These are phyloP conservation scores for Lactifluus pinguis DNA, from an alignment of 768 basidiomycete genomes.

Conservation along the genomic window DNA sequence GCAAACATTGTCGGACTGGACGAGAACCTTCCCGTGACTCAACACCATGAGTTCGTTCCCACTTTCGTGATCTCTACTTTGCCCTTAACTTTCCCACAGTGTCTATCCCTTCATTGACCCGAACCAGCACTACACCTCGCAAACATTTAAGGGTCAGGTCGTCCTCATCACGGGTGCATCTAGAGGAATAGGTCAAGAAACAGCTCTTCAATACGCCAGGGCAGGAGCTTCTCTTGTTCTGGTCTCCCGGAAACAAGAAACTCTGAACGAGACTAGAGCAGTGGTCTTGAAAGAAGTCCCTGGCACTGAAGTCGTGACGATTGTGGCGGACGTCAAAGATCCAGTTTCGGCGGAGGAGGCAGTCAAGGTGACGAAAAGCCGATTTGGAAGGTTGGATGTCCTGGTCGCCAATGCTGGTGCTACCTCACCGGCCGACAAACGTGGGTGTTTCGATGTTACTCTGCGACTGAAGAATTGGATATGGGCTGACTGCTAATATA, in stretches of 20 bases:
- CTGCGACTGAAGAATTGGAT: background rate
- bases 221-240: slow-evolving; percentile 25
- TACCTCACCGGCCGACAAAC: background rate
- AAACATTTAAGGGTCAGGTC: slow-evolving; percentile 22
- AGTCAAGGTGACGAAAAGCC: slow-evolving; percentile 19
- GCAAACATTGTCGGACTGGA: background rate
- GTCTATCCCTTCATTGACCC: slow-evolving; percentile 26
- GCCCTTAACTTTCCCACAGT: background rate
- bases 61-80: background rate
- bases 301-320: slow-evolving; percentile 16
- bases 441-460: background rate
- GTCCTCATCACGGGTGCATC: slow-evolving; percentile 25
- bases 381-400: slow-evolving; percentile 26
- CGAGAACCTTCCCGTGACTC: background rate
- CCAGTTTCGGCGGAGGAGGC: slow-evolving; percentile 20
- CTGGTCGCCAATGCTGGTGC: slow-evolving; percentile 25
- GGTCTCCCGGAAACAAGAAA: slow-evolving; percentile 17
- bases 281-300: slow-evolving; percentile 15
- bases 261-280: slow-evolving; percentile 21
- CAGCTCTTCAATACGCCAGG: slow-evolving; percentile 22
- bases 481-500: background rate
- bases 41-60: background rate
- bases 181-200: slow-evolving; percentile 24
- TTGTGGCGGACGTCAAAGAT: slow-evolving; percentile 23
- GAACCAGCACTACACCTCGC: slow-evolving; percentile 10